A percentile compares a stretch with the other conserved stretches of the same genome.
Conservation (phyloP, 495 filamentous ascomycete species). For the Xylaria longipes region DNA sequence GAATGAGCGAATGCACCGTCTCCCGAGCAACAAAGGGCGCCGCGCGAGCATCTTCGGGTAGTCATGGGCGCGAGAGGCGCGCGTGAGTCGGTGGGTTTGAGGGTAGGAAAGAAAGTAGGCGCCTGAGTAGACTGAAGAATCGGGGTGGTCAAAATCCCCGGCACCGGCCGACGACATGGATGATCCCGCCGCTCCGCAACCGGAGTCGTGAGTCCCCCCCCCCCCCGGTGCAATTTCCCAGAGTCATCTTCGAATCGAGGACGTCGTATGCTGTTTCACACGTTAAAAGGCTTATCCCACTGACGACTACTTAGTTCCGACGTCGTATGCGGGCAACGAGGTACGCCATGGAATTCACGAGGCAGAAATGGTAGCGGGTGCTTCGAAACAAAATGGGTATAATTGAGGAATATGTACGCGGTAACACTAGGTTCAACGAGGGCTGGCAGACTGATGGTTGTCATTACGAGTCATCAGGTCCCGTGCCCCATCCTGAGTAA, state of each 20-base stretch:
- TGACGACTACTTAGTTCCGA: background rate
- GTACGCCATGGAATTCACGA: background rate
- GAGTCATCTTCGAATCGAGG: background rate
- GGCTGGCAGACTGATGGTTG: slow-evolving; percentile 4
- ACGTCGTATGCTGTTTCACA: background rate
- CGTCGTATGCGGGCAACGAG: background rate
- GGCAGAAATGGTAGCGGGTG: background rate
- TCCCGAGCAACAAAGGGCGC: background rate
- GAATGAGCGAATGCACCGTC: slow-evolving; percentile 29
- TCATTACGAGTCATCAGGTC: slow-evolving; percentile 12
- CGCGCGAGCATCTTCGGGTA: slow-evolving; percentile 21
- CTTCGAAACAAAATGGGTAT: slow-evolving; percentile 17
- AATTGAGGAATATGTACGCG: slow-evolving; percentile 27
- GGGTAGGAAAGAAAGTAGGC: too few species aligned
- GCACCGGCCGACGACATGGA: background rate
- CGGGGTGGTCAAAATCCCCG: background rate
- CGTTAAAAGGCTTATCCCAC: background rate
- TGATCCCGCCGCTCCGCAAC: background rate
- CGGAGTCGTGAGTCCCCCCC: background rate
- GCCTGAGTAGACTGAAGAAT: background rate
- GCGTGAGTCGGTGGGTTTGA: background rate
- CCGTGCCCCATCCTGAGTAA: slow-evolving; percentile 1
- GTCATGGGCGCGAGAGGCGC: background rate
- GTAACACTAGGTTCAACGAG: slow-evolving; percentile 7
- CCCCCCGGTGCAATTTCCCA: background rate